Base-by-base conservation (phyloP, 768 basidiomycete genomes). In the Termitomyces sp. region DNA sequence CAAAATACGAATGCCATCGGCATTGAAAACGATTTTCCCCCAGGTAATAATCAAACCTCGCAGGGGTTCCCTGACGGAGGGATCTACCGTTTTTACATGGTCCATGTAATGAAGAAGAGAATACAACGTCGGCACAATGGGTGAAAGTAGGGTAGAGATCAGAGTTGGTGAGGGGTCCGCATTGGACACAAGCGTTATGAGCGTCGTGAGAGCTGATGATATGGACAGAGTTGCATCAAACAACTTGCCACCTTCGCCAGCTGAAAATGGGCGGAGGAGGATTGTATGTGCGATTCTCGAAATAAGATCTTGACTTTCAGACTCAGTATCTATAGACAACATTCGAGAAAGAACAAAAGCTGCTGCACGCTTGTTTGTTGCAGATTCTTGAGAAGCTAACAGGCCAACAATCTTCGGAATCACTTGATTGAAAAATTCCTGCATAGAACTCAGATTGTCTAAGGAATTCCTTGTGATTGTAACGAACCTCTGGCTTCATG, bases 161-260 rank as follows among this genome's bases (percentile, higher is more conserved):
- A 92, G 76, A 2, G 72, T 68, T 0, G 92, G 88, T 4, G 90
- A 87, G 5, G 92, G 92, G 61, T 95, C 91, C 5, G 86, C 83
- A 62, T 94, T 90, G 5, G 85, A 78, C 3, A 91, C 71, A 27
- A 95, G 72, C 0, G 75, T 74, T 51, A 79, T 73, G 20, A 93
- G 68, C 5, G 71, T 76, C 6, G 73, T 71, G n/a, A 90, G 67
- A 3, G 82, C 76, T 14, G 58, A 46, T 10, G 57, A 55, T 24
- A 54, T 20, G 18, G 50, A 52, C 42, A 36, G 48, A 9, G 44
- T 44, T 26, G 39, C 51, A 22, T 53, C 31, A 0, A 31, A 27
- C 41, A 48, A 42, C 51, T 56, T 59, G 48, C 41, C 8, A 5
- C 44, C 16, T 26, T 31, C 46, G 37, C 51, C 31, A 4, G 59